These are phyloP conservation scores for Kodamaea fungicola DNA, from an alignment of 1,139 yeast species.

Conservation along the genomic window DNA sequence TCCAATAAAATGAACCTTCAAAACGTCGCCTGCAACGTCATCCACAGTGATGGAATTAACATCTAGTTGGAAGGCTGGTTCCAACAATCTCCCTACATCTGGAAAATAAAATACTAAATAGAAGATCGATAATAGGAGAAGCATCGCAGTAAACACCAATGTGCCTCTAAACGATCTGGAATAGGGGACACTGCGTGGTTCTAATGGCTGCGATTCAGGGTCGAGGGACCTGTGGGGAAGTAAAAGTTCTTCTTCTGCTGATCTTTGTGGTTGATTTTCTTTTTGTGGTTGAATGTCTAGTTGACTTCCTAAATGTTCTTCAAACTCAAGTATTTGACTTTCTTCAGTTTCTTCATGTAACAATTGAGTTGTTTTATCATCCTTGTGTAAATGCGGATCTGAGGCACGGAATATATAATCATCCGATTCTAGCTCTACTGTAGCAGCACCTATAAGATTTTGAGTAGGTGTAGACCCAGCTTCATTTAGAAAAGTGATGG, in stretches of 20 bases:
- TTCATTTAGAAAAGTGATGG: background rate
- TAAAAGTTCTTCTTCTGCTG: too few relatives aligned
- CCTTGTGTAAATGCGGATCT: too few relatives aligned
- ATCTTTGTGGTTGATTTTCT: too few relatives aligned
- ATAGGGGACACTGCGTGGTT: constrained; percentile 1
- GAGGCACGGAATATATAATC: background rate
- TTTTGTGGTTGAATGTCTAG: too few relatives aligned
- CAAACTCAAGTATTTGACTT: too few relatives aligned
- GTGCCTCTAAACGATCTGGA: background rate
- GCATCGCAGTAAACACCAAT: constrained; percentile 1
- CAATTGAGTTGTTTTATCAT: too few relatives aligned
- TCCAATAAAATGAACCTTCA: constrained; percentile 23
- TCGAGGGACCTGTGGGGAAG: background rate
- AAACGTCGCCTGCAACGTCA: constrained; percentile 22
- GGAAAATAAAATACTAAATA: too few relatives aligned
- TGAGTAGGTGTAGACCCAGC: background rate
- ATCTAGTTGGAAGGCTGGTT: constrained; percentile 18
- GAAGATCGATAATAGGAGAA: too few relatives aligned
- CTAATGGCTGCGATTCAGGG: constrained; percentile 1
- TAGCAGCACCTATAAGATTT: background rate
- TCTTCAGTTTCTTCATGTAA: too few relatives aligned
- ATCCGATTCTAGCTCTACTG: constrained; percentile 2
- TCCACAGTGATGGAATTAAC: constrained; percentile 17
- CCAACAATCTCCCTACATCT: constrained; percentile 1
- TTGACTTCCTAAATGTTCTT: too few relatives aligned